These are phyloP conservation scores for Fusarium domesticum DNA, from an alignment of 2,329 filamentous ascomycete species.

Conservation along the genomic window DNA sequence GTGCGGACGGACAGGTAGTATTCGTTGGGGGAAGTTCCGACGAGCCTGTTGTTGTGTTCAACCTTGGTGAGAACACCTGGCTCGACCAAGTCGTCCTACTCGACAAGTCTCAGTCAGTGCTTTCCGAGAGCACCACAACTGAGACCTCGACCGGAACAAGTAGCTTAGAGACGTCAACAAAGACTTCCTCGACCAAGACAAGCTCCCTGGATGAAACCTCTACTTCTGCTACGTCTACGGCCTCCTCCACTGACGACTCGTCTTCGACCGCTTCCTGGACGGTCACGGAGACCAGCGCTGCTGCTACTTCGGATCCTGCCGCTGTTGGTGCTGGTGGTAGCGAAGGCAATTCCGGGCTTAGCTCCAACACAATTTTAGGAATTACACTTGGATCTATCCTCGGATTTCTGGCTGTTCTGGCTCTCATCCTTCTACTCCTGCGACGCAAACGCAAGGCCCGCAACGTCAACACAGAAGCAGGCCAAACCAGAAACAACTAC, in stretches of 20 bases:
- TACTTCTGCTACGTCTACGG: slow-evolving; percentile 26
- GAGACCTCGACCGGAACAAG: slow-evolving; percentile 9
- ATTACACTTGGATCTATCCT: slow-evolving; percentile 80
- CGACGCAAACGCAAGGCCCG: slow-evolving; percentile 47
- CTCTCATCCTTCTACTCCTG: slow-evolving; percentile 64
- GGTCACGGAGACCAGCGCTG: slow-evolving; percentile 24
- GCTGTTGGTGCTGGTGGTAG: slow-evolving; percentile 27
- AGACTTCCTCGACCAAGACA: slow-evolving; percentile 24
- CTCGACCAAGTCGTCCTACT: slow-evolving; percentile 66
- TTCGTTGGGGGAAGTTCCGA: slow-evolving; percentile 71
- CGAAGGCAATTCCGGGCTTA: slow-evolving; percentile 32
- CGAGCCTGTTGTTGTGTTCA: slow-evolving; percentile 72
- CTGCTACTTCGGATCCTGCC: slow-evolving; percentile 25
- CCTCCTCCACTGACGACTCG: slow-evolving; percentile 16
- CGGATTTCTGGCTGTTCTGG: slow-evolving; percentile 67
- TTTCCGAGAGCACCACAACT: slow-evolving; percentile 26
- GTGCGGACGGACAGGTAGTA: slow-evolving; percentile 64
- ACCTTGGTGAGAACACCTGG: slow-evolving; percentile 75
- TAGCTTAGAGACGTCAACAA: slow-evolving; percentile 9
- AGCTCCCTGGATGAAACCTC: slow-evolving; percentile 20
- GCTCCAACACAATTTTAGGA: slow-evolving; percentile 64
- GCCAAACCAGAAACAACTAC: slow-evolving; percentile 42
- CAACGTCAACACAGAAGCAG: slow-evolving; percentile 37
- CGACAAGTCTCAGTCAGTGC: slow-evolving; percentile 41
- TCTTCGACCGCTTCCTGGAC: slow-evolving; percentile 23